Evolutionary conservation across 1,284 basidiomycete species (phyloP), one percentile per base, ranked within the genome.

Genomic region (Cryptococcus depauperatus): DNA sequence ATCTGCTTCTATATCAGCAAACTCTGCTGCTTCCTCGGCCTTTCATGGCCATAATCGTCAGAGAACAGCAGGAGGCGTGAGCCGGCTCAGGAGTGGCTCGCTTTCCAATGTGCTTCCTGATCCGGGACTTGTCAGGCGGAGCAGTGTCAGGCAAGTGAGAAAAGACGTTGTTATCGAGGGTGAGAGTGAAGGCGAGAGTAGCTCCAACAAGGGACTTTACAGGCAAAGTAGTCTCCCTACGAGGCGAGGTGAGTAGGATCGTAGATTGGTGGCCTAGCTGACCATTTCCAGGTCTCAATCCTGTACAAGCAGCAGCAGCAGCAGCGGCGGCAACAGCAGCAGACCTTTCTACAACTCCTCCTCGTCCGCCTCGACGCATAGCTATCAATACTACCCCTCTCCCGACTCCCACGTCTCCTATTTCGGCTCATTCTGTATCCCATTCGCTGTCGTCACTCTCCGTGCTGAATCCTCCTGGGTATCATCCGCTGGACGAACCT

Each of bases 161-260:
- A 51, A 48, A 41, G 52, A 61, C 39, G 59, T 51, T 3, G 57
- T 66, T 18, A 43, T 47, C 8, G 52, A 49, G 21, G 52, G 50
- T 18, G 59, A 61, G 33, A 44, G 40, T 19, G 48, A 48, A n/a
- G 53, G 57, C 28, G 47, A 54, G 9, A 52, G 52, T 5, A 58
- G 40, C 18, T 63, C 58, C 64, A 58, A 55, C 23, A 66, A 57
- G 48, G 63, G 63, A 1, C 47, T 69, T 6, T 53, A 49, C 30
- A 54, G 66, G 35, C 64, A 67, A 54, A 64, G 62, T 52, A 64
- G 62, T 22, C 49, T 69, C 8, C 64, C 64, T 10, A 61, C 57
- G 21, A 52, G 66, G 40, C 43, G 57, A 53, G 54, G 66, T 69
- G 47, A 54, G 64, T 58, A n/a, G 8, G 14, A n/a, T n/a, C 6